A percentile compares a stretch with the other conserved stretches of the same genome.
Evolutionary conservation across 2,329 filamentous ascomycete genomes (phyloP).

Genomic region (Aspergillus terreus): DNA sequence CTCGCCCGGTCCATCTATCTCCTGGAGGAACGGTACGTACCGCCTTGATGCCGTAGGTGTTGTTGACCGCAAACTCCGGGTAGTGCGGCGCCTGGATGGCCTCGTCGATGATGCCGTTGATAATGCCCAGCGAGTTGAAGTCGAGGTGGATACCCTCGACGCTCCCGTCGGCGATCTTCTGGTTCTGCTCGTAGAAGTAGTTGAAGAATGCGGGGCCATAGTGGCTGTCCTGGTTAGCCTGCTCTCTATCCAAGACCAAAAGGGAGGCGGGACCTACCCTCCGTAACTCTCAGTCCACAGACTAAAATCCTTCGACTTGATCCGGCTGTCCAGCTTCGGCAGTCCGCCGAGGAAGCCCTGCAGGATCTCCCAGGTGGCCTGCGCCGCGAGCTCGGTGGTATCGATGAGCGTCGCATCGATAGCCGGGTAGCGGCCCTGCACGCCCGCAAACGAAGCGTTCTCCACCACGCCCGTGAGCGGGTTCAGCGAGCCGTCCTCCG

Average conservation of each 20-base stretch:
- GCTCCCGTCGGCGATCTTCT: conserved; percentile 50
- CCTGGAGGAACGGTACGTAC: conserved; percentile 18
- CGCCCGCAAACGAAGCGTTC: conserved; percentile 39
- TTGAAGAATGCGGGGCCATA: conserved; percentile 55
- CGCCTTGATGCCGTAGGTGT: conserved; percentile 52
- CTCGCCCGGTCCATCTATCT: not conserved
- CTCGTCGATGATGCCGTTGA: conserved; percentile 56
- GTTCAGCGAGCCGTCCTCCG: conserved; percentile 40
- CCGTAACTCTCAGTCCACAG: conserved; percentile 57
- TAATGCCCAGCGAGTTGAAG: conserved; percentile 53
- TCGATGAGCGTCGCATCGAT: conserved; percentile 50
- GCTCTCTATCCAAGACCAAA: not conserved
- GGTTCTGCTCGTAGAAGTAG: conserved; percentile 57
- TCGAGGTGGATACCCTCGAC: conserved; percentile 49
- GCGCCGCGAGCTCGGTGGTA: conserved; percentile 55
- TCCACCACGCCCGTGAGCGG: conserved; percentile 44
- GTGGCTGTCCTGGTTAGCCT: conserved; percentile 35
- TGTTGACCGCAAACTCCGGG: conserved; percentile 52
- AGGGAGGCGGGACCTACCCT: conserved; percentile 34
- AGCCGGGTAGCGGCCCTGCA: conserved; percentile 47
- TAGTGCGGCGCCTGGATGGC: conserved; percentile 49
- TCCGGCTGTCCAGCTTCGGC: conserved; percentile 45
- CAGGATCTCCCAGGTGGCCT: conserved; percentile 53
- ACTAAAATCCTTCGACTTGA: conserved; percentile 54
- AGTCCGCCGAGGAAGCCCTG: conserved; percentile 53